Evolutionary conservation across 805 yeast species (phyloP).

Genomic region (Sugiyamaella lignohabitans): DNA sequence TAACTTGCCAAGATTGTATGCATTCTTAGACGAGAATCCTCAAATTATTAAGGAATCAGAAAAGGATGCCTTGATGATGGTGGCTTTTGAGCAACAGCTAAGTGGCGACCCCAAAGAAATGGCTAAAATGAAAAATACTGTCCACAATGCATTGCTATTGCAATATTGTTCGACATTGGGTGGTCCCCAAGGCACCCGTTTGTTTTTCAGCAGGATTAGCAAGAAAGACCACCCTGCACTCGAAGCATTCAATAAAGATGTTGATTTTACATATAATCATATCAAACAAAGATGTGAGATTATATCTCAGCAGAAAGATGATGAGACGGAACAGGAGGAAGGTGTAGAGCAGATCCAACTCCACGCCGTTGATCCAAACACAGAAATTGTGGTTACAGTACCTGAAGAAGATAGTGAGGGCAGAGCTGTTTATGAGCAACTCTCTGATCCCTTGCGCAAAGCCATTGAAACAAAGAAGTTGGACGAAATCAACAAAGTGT

Average conservation of each 20-base stretch:
- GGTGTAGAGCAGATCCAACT: slow-evolving; percentile 80
- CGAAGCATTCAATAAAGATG: slow-evolving; percentile 65
- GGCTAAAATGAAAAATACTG: slow-evolving; percentile 49
- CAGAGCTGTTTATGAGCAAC: slow-evolving; percentile 41
- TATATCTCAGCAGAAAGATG: slow-evolving; percentile 45
- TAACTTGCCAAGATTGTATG: slow-evolving; percentile 45
- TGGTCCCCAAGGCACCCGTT: slow-evolving; percentile 47
- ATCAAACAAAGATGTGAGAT: slow-evolving; percentile 68
- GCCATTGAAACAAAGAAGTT: slow-evolving; percentile 70
- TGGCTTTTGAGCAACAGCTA: slow-evolving; percentile 78
- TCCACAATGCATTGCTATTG: slow-evolving; percentile 71
- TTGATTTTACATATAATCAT: slow-evolving; percentile 66
- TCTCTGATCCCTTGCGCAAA: slow-evolving; percentile 59
- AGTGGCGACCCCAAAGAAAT: slow-evolving; percentile 33
- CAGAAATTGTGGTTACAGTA: slow-evolving; percentile 62
- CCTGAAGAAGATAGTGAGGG: slow-evolving; percentile 44
- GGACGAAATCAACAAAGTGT: slow-evolving; percentile 76
- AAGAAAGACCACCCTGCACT: slow-evolving; percentile 54
- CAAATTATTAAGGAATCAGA: slow-evolving; percentile 73
- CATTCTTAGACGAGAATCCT: slow-evolving; percentile 48
- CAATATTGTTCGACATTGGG: slow-evolving; percentile 55
- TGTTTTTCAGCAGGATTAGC: slow-evolving; percentile 55
- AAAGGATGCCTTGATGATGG: slow-evolving; percentile 88
- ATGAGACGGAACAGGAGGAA: slow-evolving; percentile 38
- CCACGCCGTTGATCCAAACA: slow-evolving; percentile 77